Base-by-base conservation (phyloP, 176 grass and related monocot species). In the Hyparrhenia diplandra region DNA sequence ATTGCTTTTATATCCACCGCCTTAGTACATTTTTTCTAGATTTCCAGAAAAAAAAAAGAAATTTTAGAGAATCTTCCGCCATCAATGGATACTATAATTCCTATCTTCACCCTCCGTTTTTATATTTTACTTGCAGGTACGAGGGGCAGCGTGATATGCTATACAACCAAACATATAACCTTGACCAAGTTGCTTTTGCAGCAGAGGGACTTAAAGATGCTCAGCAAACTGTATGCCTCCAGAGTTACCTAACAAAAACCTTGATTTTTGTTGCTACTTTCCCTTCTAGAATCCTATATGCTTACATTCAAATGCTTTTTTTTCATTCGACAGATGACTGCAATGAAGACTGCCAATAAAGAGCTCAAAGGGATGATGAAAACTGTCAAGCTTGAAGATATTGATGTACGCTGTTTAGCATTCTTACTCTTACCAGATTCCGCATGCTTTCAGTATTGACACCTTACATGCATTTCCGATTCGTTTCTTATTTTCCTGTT, bases 341-440 rank as follows among this genome's bases (percentile, higher is more conserved):
- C 96, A 9, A 76, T 98, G 90, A 98, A 98, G 73, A 80, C 88
- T 82, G 96, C 92, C 18, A 98, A 98, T 66, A 95, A 98, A 65
- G 96, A 98, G 82, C 86, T 98, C 5, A 98, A 98, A 90, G 96
- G 96, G 41, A 91, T 95, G 92, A 98, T 95, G 96, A 98, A 98
- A 83, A 98, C 92, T 58, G 96, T 98, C 47, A 92, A 90, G 69
- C 90, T 95, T 16, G 91, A 94, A 54, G 96, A 95, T 80, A 95
- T 95, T 74, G 96, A 95, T 88, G 96, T 99, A 91, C 29, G 88
- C 43, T 57, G 10, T 57, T 13, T 28, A 86, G 6, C 35, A 42
- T 58, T 29, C 36, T 54, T 54, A 23, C 52, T 31, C 40, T 57
- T 21, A 60, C 11, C 62, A 59, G 10, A 60, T 18, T 67, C 37